Conservation (phyloP, 208 protist genomes). For the Wallacemonas collosoma region DNA sequence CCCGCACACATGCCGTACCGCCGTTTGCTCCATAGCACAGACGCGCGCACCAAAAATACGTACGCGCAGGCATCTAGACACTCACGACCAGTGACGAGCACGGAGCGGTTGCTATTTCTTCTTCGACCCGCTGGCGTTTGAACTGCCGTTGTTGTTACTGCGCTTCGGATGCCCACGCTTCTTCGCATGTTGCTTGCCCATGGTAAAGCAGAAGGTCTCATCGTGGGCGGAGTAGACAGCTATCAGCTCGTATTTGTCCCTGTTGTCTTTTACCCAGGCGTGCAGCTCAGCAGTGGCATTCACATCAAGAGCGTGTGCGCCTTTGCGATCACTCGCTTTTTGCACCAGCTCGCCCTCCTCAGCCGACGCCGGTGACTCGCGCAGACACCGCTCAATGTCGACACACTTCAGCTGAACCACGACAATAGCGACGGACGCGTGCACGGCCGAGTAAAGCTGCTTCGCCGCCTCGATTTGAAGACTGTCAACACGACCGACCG, state of each 20-base stretch:
- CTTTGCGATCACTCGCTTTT: conserved; percentile 6
- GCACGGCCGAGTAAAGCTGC: conserved; percentile 34
- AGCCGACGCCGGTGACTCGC: conserved; percentile 23
- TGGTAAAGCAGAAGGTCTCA: conserved; percentile 41
- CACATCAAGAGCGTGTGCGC: not conserved
- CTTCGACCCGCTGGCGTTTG: conserved; percentile 2
- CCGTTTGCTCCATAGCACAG: too few species aligned
- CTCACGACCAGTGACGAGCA: too few species aligned
- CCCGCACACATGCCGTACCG: not conserved
- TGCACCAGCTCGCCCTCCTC: conserved; percentile 16
- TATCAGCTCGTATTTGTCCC: conserved; percentile 28
- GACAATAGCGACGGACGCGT: conserved; percentile 32
- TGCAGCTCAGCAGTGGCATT: conserved; percentile 26
- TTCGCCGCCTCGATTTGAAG: conserved; percentile 30
- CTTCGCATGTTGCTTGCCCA: conserved; percentile 36
- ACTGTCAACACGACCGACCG: conserved; percentile 14
- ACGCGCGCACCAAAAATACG: too few species aligned
- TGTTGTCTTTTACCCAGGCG: conserved; percentile 47
- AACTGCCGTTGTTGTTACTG: not conserved
- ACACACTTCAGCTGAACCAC: conserved; percentile 30
- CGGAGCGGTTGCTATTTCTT: not conserved
- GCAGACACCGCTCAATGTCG: conserved; percentile 40
- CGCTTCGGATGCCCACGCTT: conserved; percentile 2
- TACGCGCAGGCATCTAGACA: too few species aligned
- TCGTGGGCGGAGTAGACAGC: conserved; percentile 52